Conservation (phyloP, 2,329 filamentous ascomycete genomes). For the Hortaea werneckii region DNA sequence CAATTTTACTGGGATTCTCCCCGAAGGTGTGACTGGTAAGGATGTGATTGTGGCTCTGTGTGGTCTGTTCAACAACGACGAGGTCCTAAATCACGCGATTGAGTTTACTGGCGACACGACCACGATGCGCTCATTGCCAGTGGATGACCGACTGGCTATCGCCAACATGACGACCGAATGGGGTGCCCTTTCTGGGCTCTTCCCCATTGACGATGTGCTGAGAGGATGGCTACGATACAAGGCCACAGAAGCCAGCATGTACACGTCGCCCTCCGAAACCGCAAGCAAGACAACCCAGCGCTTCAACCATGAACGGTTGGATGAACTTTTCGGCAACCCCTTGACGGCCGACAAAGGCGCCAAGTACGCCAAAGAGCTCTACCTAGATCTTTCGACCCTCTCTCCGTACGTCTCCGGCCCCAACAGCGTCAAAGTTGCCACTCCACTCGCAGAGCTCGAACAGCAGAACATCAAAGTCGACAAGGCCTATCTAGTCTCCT, state of each 20-base stretch:
- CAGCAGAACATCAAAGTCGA: slow-evolving; percentile 64
- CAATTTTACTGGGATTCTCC: slow-evolving; percentile 64
- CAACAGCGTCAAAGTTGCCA: slow-evolving; percentile 82
- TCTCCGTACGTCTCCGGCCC: slow-evolving; percentile 79
- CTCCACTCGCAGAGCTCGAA: slow-evolving; percentile 64
- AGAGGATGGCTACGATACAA: slow-evolving; percentile 66
- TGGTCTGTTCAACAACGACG: slow-evolving; percentile 73
- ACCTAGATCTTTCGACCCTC: slow-evolving; percentile 71
- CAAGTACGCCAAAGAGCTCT: slow-evolving; percentile 71
- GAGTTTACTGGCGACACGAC: slow-evolving; percentile 76
- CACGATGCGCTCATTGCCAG: slow-evolving; percentile 60
- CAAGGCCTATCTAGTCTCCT: slow-evolving; percentile 80
- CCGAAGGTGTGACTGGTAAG: slow-evolving; percentile 76
- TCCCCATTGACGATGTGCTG: slow-evolving; percentile 68
- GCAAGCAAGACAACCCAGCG: slow-evolving; percentile 42
- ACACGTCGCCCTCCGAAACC: slow-evolving; percentile 38
- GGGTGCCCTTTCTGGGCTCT: slow-evolving; percentile 63
- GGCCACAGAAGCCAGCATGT: slow-evolving; percentile 61
- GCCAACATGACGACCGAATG: slow-evolving; percentile 77
- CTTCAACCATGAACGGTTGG: slow-evolving; percentile 63
- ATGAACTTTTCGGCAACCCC: slow-evolving; percentile 59
- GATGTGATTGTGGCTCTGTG: slow-evolving; percentile 88
- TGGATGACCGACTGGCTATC: slow-evolving; percentile 67
- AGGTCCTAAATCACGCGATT: slow-evolving; percentile 83
- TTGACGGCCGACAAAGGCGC: slow-evolving; percentile 65